Conservation (phyloP, 2,329 filamentous ascomycete species). For the Clarireedia sp. region DNA sequence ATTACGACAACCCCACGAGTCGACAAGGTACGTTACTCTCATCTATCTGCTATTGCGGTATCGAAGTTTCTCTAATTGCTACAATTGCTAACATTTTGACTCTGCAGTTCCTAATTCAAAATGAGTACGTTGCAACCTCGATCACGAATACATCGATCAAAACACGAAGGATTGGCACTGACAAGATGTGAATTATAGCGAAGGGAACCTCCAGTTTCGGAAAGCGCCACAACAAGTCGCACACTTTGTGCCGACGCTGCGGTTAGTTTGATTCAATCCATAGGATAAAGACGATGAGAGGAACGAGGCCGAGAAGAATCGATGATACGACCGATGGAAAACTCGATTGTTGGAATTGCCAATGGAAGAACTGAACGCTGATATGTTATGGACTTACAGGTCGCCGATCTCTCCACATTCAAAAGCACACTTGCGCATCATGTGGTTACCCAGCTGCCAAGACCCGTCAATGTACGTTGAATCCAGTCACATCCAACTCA, state of each 20-base stretch:
- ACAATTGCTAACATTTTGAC: conserved; percentile 1
- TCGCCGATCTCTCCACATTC: conserved; percentile 95
- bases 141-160: conserved; percentile 1
- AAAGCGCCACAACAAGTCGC: conserved; percentile 31
- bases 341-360: neutral
- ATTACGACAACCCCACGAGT: conserved; percentile 7
- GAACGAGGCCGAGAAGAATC: neutral
- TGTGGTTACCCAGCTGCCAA: conserved; percentile 98
- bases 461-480: conserved; percentile 91
- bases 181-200: conserved; percentile 17
- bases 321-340: conserved; percentile 4
- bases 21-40: conserved; percentile 3
- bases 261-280: conserved; percentile 25
- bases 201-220: conserved; percentile 30
- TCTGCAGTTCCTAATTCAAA: conserved; percentile 26
- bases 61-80: neutral
- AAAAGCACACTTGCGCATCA: conserved; percentile 94
- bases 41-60: neutral
- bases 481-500: conserved; percentile 11
- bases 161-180: conserved; percentile 8
- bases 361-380: conserved; percentile 13
- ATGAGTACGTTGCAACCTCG: conserved; percentile 26
- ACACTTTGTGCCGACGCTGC: conserved; percentile 32
- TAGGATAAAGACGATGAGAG: conserved; percentile 21
- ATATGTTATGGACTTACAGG: conserved; percentile 43